Evolutionary conservation across 2,329 filamentous ascomycete species (phyloP).

Genomic region (Fusarium redolens): DNA sequence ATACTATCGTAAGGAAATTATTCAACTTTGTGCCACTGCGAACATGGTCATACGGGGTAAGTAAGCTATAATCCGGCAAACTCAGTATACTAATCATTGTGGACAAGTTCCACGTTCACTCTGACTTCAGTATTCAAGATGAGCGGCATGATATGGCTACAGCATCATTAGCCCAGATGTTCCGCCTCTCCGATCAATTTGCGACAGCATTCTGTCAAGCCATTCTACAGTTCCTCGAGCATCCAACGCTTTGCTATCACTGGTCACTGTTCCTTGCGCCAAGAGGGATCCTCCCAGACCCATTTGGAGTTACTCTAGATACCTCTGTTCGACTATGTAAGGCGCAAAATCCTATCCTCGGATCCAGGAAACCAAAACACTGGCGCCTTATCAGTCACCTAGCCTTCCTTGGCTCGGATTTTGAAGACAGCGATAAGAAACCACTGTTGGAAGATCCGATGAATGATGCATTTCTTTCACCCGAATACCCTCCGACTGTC

Average conservation of each 20-base stretch:
- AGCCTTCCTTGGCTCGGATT: too few species aligned
- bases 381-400: not conserved
- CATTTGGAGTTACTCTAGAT: not conserved
- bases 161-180: too few species aligned
- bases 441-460: not conserved
- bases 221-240: too few species aligned
- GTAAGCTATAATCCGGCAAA: too few species aligned
- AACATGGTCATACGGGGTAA: too few species aligned
- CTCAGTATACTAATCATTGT: not conserved
- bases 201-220: too few species aligned
- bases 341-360: not conserved
- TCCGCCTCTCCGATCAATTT: too few species aligned
- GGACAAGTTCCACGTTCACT: not conserved
- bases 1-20: not conserved
- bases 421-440: not conserved
- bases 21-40: not conserved
- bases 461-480: not conserved
- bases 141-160: too few species aligned
- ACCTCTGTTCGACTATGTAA: not conserved
- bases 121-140: not conserved
- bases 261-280: not conserved
- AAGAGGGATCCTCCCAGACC: not conserved
- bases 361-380: not conserved
- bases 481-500: not conserved
- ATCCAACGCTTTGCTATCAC: not conserved